Conservation (phyloP, 2,329 filamentous ascomycete species). For the Colletotrichum sp. region DNA sequence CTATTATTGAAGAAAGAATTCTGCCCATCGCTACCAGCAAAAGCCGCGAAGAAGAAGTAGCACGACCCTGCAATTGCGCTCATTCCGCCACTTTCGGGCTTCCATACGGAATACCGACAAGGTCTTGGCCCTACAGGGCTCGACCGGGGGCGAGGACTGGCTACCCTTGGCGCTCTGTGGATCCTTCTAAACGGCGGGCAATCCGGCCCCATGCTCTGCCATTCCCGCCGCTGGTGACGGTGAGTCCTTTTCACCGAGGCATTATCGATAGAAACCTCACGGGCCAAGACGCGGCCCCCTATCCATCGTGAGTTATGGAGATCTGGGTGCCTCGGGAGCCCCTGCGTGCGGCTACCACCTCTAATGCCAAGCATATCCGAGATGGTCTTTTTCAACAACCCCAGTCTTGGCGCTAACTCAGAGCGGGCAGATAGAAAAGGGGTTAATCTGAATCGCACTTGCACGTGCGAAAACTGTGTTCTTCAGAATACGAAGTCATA, state of each 20-base stretch:
- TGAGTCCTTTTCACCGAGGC: neutral
- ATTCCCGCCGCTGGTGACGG: neutral
- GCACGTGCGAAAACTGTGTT: neutral
- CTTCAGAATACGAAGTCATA: neutral
- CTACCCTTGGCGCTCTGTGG: neutral
- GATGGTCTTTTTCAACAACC: neutral
- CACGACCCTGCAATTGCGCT: neutral
- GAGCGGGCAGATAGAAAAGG: neutral
- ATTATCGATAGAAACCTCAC: neutral
- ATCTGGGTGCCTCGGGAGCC: neutral
- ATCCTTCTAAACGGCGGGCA: neutral
- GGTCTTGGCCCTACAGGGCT: constrained; percentile 8
- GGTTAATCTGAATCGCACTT: neutral
- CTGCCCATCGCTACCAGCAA: neutral
- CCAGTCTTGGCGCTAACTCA: neutral
- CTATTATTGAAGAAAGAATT: neutral
- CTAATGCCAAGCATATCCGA: neutral
- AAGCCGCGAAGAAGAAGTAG: neutral
- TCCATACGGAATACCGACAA: neutral
- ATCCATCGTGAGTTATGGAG: neutral
- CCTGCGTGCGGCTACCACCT: neutral
- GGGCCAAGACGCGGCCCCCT: neutral
- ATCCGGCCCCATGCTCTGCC: neutral
- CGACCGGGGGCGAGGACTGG: neutral
- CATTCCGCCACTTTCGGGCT: neutral